Conservation (phyloP, 306 rosid species). For the Quercus engelmannii region DNA sequence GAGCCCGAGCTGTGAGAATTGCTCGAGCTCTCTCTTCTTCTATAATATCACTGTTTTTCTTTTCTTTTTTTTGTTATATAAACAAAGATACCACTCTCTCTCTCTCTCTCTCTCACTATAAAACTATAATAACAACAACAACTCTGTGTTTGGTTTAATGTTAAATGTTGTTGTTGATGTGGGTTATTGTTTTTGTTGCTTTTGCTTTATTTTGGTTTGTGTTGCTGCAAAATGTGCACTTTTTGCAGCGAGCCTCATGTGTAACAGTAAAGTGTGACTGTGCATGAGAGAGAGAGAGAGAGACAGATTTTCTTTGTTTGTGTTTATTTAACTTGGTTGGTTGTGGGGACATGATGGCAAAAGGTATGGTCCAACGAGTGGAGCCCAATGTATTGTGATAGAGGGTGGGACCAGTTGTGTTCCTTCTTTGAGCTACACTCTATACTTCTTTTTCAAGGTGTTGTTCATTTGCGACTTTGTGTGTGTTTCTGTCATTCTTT, state of each 20-base stretch:
- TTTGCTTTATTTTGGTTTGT: conserved; percentile 27
- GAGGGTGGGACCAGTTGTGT: conserved; percentile 44
- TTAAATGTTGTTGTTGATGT: background rate
- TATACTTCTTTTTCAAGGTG: conserved; percentile 50
- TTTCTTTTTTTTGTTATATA: too few relatives aligned
- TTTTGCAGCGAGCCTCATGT: conserved; percentile 16
- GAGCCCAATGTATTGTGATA: background rate
- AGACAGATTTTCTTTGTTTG: background rate
- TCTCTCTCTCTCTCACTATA: background rate
- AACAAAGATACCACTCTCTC: background rate
- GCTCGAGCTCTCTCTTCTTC: background rate
- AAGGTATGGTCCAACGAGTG: background rate
- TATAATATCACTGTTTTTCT: background rate
- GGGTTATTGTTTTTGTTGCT: conserved; percentile 2
- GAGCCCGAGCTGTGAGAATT: conserved; percentile 6
- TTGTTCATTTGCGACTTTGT: conserved; percentile 8
- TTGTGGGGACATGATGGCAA: conserved; percentile 7
- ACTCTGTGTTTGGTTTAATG: background rate
- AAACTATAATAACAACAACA: background rate
- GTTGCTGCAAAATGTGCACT: conserved; percentile 28
- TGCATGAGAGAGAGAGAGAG: background rate
- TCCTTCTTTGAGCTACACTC: conserved; percentile 59
- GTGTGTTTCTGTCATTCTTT: background rate
- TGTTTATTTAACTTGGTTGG: background rate
- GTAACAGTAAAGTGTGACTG: background rate